These are phyloP conservation scores for Leishmania lainsoni DNA, from an alignment of 208 protist genomes.

Conservation along the genomic window DNA sequence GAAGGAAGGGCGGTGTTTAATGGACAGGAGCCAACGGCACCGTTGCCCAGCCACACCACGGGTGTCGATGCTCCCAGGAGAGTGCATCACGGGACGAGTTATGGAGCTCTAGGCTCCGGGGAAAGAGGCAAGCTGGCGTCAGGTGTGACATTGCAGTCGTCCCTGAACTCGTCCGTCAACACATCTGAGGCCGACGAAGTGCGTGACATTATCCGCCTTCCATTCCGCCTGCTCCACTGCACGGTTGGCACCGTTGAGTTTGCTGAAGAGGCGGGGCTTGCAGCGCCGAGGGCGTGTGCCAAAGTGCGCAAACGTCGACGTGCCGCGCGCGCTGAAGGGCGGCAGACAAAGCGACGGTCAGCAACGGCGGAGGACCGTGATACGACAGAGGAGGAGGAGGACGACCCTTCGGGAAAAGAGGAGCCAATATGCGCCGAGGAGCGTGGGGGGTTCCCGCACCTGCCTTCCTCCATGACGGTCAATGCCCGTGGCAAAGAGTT, in stretches of 20 bases:
- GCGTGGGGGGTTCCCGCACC: neutral
- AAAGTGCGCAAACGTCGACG: slow-evolving; percentile 1
- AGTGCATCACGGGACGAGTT: neutral
- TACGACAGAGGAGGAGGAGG: neutral
- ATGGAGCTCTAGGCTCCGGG: neutral
- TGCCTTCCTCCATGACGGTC: slow-evolving; percentile 2
- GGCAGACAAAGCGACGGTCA: neutral
- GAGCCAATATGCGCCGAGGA: slow-evolving; percentile 1
- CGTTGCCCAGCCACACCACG: neutral
- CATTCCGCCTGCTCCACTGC: slow-evolving; percentile 25
- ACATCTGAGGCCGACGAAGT: neutral
- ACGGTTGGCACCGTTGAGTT: slow-evolving; percentile 22
- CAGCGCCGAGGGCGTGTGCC: neutral
- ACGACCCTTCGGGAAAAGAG: slow-evolving; percentile 2
- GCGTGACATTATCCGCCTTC: neutral
- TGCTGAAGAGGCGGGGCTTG: slow-evolving; percentile 2
- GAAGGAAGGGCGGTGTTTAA: too few relatives aligned
- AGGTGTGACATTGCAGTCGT: neutral
- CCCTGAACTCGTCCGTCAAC: neutral
- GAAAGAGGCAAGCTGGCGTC: neutral
- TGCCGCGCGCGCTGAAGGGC: neutral
- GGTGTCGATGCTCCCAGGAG: neutral
- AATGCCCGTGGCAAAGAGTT: slow-evolving; percentile 38
- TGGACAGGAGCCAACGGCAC: neutral
- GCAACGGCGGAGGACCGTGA: neutral